These are phyloP conservation scores for Alternaria consortialis DNA, from an alignment of 2,329 filamentous ascomycete species.

Conservation along the genomic window DNA sequence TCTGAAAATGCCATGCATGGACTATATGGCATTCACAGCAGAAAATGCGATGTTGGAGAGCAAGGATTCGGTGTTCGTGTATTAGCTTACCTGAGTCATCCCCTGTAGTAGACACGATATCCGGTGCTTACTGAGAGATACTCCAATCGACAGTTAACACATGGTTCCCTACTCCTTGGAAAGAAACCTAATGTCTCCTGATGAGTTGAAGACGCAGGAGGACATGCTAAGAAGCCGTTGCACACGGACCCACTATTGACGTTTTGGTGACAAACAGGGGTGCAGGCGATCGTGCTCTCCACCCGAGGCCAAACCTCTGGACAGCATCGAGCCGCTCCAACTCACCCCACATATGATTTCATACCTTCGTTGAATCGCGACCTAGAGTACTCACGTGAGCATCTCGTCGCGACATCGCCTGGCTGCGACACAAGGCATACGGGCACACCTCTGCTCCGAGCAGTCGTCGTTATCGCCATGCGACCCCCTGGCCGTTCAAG, in stretches of 20 bases:
- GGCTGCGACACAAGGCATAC: background rate
- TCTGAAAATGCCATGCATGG: background rate
- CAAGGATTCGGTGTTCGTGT: background rate
- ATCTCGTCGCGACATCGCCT: conserved; percentile 6
- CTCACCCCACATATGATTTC: conserved; percentile 17
- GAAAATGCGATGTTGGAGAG: background rate
- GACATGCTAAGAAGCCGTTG: background rate
- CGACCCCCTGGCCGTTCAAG: conserved; percentile 33
- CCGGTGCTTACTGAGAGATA: background rate
- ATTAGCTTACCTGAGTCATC: background rate
- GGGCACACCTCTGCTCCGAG: conserved; percentile 20
- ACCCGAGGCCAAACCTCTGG: background rate
- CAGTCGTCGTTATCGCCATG: conserved; percentile 36
- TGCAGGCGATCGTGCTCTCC: conserved; percentile 7
- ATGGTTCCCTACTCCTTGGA: background rate
- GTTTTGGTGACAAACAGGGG: conserved; percentile 10
- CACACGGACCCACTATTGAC: conserved; percentile 6
- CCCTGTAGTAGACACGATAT: background rate
- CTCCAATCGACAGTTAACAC: background rate
- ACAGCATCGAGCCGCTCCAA: background rate
- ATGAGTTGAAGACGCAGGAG: background rate
- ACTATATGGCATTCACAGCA: background rate
- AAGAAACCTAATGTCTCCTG: background rate
- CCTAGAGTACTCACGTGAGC: background rate
- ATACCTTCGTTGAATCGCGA: background rate